Evolutionary conservation across 805 yeast genomes (phyloP), one percentile per base, ranked within the genome.

Genomic region (Spathaspora girioi): DNA sequence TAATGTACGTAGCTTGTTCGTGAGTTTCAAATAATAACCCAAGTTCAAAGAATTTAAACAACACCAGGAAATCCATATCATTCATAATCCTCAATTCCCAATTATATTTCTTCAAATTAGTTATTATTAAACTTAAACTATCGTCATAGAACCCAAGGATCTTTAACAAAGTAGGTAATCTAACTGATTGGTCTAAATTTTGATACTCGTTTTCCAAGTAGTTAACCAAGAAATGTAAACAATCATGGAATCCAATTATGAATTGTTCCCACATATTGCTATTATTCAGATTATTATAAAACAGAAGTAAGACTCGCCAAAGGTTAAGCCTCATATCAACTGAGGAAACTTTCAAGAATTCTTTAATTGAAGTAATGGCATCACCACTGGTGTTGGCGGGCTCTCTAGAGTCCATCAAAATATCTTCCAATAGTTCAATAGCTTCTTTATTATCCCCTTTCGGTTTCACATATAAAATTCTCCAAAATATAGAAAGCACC

Each of bases 221-320:
- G 0, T 61, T 56, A 1, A 77, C 58, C 18, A 87, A 64, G 17
- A 82, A 67, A 1, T 64, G 60, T 2, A 89, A 52, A 12, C 81
- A 79, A 26, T 70, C 72, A 43, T 80, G 81, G 56, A 86, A 79
- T 0, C 88, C 83, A 15, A 59, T 56, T 40, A 76, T 71, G 32
- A 77, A 73, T 20, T 76, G 72, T 0, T 65, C 64, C 2, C 66
- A 42, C 19, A 62, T 54, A 7, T 54, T 47, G 14, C 56, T 54
- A 7, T 54, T 47, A 14, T 56, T 59, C 8, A 59, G 62, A 19
- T 19, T 23, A 35, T 60, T 62, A 58, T 86, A 88, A 50, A 78
- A 77, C 55, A 78, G 81, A 46, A 89, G 75, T 15, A 92, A 69
- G 20, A 86, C 76, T 31, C 80, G 81, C 96, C 97, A 92, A 2